A percentile compares a stretch with the other conserved stretches of the same genome.
Evolutionary conservation across 495 filamentous ascomycete genomes (phyloP).

Genomic region (Hypoxylon perforatum): DNA sequence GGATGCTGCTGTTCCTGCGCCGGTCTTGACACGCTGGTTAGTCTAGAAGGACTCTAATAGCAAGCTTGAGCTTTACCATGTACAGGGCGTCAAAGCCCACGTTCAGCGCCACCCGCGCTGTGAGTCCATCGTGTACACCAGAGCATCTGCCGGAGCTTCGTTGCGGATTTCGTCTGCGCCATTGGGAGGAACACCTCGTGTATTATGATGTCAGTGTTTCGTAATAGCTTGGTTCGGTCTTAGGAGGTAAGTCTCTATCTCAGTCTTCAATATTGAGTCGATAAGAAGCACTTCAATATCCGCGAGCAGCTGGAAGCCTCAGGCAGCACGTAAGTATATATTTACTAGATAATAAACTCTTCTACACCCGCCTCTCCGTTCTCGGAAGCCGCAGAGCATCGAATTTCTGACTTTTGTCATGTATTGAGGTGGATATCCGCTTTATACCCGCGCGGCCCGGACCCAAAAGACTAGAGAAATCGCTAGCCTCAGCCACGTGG

Average conservation of each 20-base stretch:
- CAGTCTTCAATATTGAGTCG: background rate
- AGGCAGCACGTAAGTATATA: background rate
- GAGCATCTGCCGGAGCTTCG: conserved; percentile 58
- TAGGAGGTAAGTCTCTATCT: background rate
- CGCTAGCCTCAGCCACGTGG: background rate
- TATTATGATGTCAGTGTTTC: background rate
- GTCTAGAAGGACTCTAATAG: conserved; percentile 26
- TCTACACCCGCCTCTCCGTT: conserved; percentile 16
- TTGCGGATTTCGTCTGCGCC: conserved; percentile 45
- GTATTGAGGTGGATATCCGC: background rate
- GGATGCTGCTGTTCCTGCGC: conserved; percentile 73
- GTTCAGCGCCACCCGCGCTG: conserved; percentile 70
- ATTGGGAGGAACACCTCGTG: conserved; percentile 4
- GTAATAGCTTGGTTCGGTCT: background rate
- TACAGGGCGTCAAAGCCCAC: conserved; percentile 73
- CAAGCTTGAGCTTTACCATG: conserved; percentile 61
- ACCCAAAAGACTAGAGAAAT: background rate
- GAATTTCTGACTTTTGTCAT: background rate
- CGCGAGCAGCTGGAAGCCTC: background rate
- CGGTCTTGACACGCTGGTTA: conserved; percentile 58
- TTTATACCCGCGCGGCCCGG: background rate
- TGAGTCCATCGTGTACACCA: conserved; percentile 77
- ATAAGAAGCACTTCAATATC: background rate
- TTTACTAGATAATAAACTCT: background rate
- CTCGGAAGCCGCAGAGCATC: conserved; percentile 12